Conservation (phyloP, 768 basidiomycete species). For the Pulveroboletus sp. region DNA sequence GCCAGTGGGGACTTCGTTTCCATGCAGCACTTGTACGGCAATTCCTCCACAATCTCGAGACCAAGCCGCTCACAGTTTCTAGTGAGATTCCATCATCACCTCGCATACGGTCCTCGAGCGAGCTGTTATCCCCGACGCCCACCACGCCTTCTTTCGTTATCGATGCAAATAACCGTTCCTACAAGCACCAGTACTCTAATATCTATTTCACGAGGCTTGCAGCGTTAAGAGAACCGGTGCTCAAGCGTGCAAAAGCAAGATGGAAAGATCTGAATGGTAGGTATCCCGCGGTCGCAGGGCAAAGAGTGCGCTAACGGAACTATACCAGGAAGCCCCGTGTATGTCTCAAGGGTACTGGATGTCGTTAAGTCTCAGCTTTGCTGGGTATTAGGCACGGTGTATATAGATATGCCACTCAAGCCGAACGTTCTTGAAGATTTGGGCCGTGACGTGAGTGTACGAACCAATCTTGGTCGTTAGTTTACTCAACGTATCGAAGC, state of each 20-base stretch:
- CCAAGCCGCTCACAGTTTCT: not conserved
- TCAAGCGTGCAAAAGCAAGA: constrained; percentile 42
- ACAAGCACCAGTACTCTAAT: constrained; percentile 69
- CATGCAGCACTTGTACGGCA: not conserved
- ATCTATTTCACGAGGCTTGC: constrained; percentile 63
- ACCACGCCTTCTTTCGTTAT: constrained; percentile 42
- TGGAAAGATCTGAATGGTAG: constrained; percentile 49
- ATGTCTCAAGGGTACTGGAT: constrained; percentile 82
- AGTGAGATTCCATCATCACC: constrained; percentile 20
- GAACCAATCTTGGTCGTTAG: constrained; percentile 3
- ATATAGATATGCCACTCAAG: constrained; percentile 98
- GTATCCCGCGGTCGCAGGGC: constrained; percentile 5
- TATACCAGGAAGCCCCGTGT: constrained; percentile 55
- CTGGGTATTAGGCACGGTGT: constrained; percentile 91
- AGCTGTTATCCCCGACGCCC: constrained; percentile 26
- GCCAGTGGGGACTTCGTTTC: not conserved
- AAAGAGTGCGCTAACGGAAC: constrained; percentile 5
- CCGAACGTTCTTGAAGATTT: constrained; percentile 97
- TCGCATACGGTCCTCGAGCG: constrained; percentile 27
- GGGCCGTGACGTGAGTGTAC: constrained; percentile 74
- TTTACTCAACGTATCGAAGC: constrained; percentile 43
- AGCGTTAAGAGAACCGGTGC: constrained; percentile 45
- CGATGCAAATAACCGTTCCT: constrained; percentile 44
- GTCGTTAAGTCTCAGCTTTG: constrained; percentile 81
- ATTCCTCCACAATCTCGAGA: not conserved